These are phyloP conservation scores for Phytopythium ostracodes DNA, from an alignment of 352 stramenopile species.

Conservation along the genomic window DNA sequence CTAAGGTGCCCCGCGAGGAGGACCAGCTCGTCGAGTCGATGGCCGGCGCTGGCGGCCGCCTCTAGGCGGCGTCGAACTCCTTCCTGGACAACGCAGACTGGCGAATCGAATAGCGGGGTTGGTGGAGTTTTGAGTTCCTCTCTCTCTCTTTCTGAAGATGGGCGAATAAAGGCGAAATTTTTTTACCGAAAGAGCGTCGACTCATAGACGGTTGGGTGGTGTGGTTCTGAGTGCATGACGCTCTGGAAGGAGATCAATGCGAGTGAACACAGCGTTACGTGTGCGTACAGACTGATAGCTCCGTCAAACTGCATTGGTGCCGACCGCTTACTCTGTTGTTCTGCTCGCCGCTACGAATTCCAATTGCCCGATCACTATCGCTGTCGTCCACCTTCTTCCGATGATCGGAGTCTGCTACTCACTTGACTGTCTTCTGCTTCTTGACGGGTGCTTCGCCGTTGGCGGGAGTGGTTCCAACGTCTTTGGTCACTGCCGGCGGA, in stretches of 20 bases:
- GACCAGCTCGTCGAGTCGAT: constrained; percentile 87
- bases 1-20: constrained; percentile 85
- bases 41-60: constrained; percentile 80
- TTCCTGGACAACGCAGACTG: constrained; percentile 15
- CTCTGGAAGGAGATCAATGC: no score
- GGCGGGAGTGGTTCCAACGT: constrained; percentile 5
- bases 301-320: no score
- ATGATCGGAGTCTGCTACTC: neutral
- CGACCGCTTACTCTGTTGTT: neutral
- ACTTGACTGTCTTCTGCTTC: constrained; percentile 29
- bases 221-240: no score
- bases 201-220: neutral
- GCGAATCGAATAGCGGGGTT: constrained; percentile 5
- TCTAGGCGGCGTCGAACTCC: constrained; percentile 55
- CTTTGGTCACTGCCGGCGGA: constrained; percentile 4
- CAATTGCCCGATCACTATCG: neutral
- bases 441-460: constrained; percentile 21
- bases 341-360: no score
- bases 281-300: no score
- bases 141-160: constrained; percentile 63
- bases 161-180: constrained; percentile 87
- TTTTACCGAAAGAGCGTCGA: constrained; percentile 22
- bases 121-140: constrained; percentile 12
- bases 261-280: no score
- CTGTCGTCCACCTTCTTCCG: neutral